phyloP scores from a whole-genome alignment of 2,329 filamentous ascomycete genomes.

The Aureobasidium musti region DNA sequence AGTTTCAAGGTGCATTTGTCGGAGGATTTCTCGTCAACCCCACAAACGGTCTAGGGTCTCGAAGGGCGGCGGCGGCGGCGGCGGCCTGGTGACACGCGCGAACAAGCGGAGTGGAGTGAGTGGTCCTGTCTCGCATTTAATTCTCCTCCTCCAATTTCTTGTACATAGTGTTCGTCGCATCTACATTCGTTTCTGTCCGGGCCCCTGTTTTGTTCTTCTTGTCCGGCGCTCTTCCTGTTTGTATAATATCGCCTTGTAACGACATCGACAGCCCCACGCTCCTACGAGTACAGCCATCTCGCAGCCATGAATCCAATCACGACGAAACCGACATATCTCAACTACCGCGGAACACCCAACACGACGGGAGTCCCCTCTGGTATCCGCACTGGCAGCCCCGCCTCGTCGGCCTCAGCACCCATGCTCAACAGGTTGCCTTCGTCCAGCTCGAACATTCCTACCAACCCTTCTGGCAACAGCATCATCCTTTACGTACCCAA shows the following conservation, averaged over 20 bases:
- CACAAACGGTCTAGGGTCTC: not conserved
- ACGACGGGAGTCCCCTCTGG: not conserved
- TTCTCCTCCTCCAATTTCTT: constrained; percentile 4
- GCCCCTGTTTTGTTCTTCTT: not conserved
- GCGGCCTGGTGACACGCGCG: constrained; percentile 16
- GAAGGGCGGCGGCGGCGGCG: not conserved
- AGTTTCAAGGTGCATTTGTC: not conserved
- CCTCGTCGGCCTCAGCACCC: not conserved
- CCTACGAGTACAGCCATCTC: not conserved
- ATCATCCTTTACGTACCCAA: constrained; percentile 22
- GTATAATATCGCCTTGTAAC: not conserved
- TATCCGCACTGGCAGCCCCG: constrained; percentile 4
- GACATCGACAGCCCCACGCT: too few relatives aligned
- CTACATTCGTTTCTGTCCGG: constrained; percentile 2
- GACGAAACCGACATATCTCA: constrained; percentile 28
- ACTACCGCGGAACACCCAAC: constrained; percentile 16
- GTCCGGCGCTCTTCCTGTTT: not conserved
- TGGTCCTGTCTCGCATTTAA: constrained; percentile 26
- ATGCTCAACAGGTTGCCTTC: constrained; percentile 16
- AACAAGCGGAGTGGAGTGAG: constrained; percentile 1
- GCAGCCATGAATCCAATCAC: constrained; percentile 15
- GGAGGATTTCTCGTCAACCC: constrained; percentile 4
- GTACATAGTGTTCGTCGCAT: not conserved
- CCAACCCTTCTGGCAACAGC: constrained; percentile 18
- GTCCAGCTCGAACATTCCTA: not conserved